These are phyloP conservation scores for Colletotrichum godetiae DNA, from an alignment of 2,329 filamentous ascomycete species.

Conservation along the genomic window DNA sequence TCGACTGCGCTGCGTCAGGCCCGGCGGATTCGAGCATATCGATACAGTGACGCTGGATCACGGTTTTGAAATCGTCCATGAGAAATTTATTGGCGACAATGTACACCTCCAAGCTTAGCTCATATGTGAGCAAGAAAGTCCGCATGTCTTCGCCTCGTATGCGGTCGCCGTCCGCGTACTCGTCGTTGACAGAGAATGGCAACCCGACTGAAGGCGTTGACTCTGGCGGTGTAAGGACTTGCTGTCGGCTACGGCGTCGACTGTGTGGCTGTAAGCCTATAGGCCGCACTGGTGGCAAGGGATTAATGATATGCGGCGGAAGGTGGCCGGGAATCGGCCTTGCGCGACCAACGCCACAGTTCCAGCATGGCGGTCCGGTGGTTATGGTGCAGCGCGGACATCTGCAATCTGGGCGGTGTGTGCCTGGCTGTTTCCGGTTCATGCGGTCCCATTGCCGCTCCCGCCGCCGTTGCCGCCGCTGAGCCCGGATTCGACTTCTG, in stretches of 20 bases:
- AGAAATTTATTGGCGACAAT: conserved; percentile 60
- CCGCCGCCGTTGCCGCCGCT: conserved; percentile 47
- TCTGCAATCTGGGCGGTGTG: conserved; percentile 56
- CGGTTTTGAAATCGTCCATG: conserved; percentile 56
- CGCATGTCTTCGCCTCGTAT: conserved; percentile 57
- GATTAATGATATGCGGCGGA: conserved; percentile 34
- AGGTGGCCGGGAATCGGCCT: conserved; percentile 41
- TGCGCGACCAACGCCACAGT: conserved; percentile 49
- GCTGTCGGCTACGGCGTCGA: conserved; percentile 32
- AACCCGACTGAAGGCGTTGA: conserved; percentile 26
- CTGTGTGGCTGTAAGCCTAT: conserved; percentile 28
- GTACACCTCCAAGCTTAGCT: conserved; percentile 61
- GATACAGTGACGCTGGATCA: conserved; percentile 54
- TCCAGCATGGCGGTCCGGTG: conserved; percentile 53
- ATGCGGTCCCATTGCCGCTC: conserved; percentile 50
- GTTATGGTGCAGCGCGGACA: conserved; percentile 53
- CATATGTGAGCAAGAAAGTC: conserved; percentile 59
- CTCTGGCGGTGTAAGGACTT: conserved; percentile 29
- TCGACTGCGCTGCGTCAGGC: conserved; percentile 53
- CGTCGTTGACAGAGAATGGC: conserved; percentile 31
- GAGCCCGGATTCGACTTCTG: conserved; percentile 46
- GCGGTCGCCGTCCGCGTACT: conserved; percentile 42
- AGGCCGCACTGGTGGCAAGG: conserved; percentile 22
- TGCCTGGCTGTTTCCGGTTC: conserved; percentile 56
- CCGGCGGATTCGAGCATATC: conserved; percentile 59